Percentiles rank a stretch among this genome's conserved stretches.
Conservation (phyloP, 768 basidiomycete species). For the Stropharia rugosoannulata region DNA sequence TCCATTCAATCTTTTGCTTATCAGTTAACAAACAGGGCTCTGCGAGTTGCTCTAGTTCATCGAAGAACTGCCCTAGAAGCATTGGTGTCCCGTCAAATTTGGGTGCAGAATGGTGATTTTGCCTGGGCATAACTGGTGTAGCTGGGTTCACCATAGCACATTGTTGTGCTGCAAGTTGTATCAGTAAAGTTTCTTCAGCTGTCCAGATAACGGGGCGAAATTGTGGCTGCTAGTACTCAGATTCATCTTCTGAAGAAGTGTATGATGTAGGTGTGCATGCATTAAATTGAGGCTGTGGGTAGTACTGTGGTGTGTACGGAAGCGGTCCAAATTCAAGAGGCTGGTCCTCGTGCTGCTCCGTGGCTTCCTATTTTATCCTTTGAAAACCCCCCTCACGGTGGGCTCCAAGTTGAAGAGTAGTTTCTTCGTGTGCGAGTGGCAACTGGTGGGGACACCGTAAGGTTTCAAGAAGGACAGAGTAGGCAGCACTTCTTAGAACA, state of each 20-base stretch:
- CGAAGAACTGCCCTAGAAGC: not conserved
- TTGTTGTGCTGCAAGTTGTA: not conserved
- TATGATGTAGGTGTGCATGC: too few species aligned
- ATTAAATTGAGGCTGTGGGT: too few species aligned
- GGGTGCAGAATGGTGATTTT: not conserved
- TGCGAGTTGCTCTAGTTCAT: not conserved
- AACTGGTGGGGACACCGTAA: not conserved
- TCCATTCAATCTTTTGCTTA: not conserved
- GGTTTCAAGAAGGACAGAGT: too few species aligned
- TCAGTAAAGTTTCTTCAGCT: not conserved
- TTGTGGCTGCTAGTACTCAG: not conserved
- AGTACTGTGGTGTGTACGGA: too few species aligned
- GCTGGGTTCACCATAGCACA: not conserved
- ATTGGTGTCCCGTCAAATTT: not conserved
- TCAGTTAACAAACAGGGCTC: not conserved
- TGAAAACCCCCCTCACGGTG: not conserved
- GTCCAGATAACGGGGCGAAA: not conserved
- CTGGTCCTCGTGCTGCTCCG: too few species aligned
- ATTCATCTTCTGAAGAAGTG: too few species aligned
- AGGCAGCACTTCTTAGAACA: too few species aligned
- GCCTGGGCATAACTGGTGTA: not conserved
- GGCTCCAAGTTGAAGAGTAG: too few species aligned
- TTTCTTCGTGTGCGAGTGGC: not conserved
- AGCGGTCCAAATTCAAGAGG: too few species aligned
- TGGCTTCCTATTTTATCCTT: too few species aligned